A percentile compares a stretch with the other conserved stretches of the same genome.
Evolutionary conservation across 805 yeast genomes (phyloP).

Genomic region (Barnettozyma sucrosica): DNA sequence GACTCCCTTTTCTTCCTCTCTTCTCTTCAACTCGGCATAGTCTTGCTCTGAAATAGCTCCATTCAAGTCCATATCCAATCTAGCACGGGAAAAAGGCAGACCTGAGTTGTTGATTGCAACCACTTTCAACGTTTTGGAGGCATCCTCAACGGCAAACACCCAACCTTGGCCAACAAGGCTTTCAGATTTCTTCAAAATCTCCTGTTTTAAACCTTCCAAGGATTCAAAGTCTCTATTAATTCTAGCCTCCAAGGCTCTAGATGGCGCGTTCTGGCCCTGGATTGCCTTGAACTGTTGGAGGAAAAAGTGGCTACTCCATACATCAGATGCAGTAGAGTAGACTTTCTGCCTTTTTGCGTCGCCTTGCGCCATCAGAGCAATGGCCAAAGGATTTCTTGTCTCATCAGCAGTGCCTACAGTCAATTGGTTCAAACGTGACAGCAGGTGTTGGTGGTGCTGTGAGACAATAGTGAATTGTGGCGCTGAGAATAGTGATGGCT

Average conservation of each 20-base stretch:
- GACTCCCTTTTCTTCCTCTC: constrained; percentile 34
- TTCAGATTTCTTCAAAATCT: constrained; percentile 21
- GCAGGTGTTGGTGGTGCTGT: constrained; percentile 65
- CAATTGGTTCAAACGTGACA: constrained; percentile 52
- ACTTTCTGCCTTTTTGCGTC: constrained; percentile 58
- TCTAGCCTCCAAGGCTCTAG: constrained; percentile 29
- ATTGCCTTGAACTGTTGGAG: constrained; percentile 50
- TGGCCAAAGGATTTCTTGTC: constrained; percentile 67
- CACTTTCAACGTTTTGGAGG: constrained; percentile 51
- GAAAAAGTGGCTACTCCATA: constrained; percentile 88
- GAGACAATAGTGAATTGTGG: constrained; percentile 60
- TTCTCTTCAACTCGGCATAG: constrained; percentile 41
- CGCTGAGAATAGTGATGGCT: constrained; percentile 45
- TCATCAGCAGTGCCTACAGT: constrained; percentile 81
- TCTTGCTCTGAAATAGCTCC: constrained; percentile 58
- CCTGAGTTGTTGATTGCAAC: constrained; percentile 66
- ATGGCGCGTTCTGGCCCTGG: constrained; percentile 27
- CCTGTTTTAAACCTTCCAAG: constrained; percentile 14
- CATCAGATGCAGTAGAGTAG: constrained; percentile 88
- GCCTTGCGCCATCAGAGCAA: constrained; percentile 59
- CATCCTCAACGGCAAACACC: constrained; percentile 64
- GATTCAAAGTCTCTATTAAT: constrained; percentile 36
- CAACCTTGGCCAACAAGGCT: constrained; percentile 57
- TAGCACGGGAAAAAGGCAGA: constrained; percentile 65
- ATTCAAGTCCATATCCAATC: constrained; percentile 72